Conservation (phyloP, 495 filamentous ascomycete genomes). For the Tuber indicum region DNA sequence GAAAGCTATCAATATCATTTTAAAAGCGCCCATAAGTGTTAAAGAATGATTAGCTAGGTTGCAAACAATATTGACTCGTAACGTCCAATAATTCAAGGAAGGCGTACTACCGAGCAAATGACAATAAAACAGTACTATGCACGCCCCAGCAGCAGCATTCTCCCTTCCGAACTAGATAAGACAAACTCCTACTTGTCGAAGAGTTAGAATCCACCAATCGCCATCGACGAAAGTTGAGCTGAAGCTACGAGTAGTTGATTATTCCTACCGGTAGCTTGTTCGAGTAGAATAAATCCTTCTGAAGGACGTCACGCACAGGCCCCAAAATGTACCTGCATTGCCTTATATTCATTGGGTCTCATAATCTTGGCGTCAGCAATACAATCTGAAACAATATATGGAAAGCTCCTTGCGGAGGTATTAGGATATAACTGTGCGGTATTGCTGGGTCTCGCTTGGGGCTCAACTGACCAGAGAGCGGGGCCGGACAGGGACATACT, state of each 20-base stretch:
- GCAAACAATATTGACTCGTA: not conserved
- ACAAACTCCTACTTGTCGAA: not conserved
- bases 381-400: conserved; percentile 9
- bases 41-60: not conserved
- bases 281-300: not conserved
- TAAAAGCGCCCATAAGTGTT: not conserved
- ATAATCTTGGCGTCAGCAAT: conserved; percentile 13
- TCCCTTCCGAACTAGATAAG: not conserved
- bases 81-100: not conserved
- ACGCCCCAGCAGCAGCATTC: not conserved
- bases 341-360: not conserved
- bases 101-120: not conserved
- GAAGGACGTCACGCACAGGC: conserved; percentile 29
- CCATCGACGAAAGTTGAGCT: not conserved
- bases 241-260: not conserved
- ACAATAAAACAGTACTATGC: not conserved
- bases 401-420: not conserved
- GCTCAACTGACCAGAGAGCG: not conserved
- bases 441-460: not conserved
- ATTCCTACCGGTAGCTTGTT: not conserved
- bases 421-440: not conserved
- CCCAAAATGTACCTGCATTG: conserved; percentile 29
- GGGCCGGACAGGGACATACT: not conserved
- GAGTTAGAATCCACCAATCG: not conserved
- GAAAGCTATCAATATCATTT: not conserved